These are phyloP conservation scores for Clitopilus passeckerianus DNA, from an alignment of 768 basidiomycete genomes.

Conservation along the genomic window DNA sequence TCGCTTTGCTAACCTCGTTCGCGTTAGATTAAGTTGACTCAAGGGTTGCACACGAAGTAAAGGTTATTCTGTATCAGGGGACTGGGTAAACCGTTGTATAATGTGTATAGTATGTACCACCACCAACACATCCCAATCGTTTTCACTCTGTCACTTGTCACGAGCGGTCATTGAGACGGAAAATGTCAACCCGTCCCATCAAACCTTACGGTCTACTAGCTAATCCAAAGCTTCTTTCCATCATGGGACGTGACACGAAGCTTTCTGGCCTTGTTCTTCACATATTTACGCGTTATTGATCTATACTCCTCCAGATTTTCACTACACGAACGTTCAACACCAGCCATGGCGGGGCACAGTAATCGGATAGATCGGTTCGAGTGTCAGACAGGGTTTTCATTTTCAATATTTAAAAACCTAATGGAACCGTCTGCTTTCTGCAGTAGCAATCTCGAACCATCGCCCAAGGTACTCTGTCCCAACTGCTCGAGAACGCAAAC, in stretches of 20 bases:
- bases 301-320: background rate
- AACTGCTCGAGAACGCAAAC: background rate
- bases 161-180: background rate
- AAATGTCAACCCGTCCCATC: background rate
- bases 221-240: background rate
- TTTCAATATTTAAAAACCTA: background rate
- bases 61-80: background rate
- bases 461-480: background rate
- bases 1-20: background rate
- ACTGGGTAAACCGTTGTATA: background rate
- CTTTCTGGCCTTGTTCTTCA: background rate
- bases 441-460: background rate
- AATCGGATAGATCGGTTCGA: background rate
- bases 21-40: conserved; percentile 37
- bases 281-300: background rate
- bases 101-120: conserved; percentile 1
- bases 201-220: background rate
- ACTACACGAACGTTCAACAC: background rate
- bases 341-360: background rate
- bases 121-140: background rate
- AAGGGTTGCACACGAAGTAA: conserved; percentile 30
- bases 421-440: background rate
- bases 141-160: background rate
- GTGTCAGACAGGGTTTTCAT: background rate
- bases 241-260: background rate